phyloP scores from a whole-genome alignment of 192 early-diverging fungal genomes.

The Gigaspora rosea region DNA sequence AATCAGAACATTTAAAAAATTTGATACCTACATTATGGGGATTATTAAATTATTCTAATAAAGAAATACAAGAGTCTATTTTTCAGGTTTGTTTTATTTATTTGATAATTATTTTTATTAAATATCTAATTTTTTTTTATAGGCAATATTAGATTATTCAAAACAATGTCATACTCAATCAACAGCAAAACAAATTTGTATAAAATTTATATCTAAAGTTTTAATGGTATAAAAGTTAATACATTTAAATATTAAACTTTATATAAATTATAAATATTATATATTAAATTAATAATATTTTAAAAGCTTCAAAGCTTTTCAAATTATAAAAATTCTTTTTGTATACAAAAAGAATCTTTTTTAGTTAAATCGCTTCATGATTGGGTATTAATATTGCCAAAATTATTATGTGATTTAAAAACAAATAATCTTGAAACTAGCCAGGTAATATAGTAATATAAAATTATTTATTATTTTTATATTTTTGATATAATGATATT shows the following conservation, averaged over 20 bases:
- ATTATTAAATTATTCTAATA: constrained; percentile 49
- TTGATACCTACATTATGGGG: constrained; percentile 56
- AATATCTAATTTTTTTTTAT: constrained; percentile 22
- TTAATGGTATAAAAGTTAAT: constrained; percentile 7
- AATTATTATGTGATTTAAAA: constrained; percentile 53
- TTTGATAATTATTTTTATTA: constrained; percentile 31
- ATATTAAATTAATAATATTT: constrained; percentile 46
- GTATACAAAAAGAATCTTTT: constrained; percentile 17
- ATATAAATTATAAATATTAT: constrained; percentile 1
- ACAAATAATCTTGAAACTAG: constrained; percentile 49
- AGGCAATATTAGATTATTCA: constrained; percentile 38
- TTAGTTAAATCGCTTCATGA: constrained; percentile 34
- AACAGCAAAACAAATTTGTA: constrained; percentile 32
- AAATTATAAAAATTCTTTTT: constrained; percentile 42
- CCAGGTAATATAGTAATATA: constrained; percentile 38
- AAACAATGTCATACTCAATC: constrained; percentile 39
- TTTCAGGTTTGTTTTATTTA: constrained; percentile 32
- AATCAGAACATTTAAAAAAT: constrained; percentile 45
- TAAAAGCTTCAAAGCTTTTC: constrained; percentile 36
- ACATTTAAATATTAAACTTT: neutral
- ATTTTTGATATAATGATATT: neutral
- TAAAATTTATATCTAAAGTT: constrained; percentile 36
- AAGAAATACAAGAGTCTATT: constrained; percentile 36
- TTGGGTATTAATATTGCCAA: constrained; percentile 51
- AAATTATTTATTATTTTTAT: neutral